Evolutionary conservation across 306 rosid species (phyloP), one percentile per base, ranked within the genome.

Genomic region (Cucurbita moschata): DNA sequence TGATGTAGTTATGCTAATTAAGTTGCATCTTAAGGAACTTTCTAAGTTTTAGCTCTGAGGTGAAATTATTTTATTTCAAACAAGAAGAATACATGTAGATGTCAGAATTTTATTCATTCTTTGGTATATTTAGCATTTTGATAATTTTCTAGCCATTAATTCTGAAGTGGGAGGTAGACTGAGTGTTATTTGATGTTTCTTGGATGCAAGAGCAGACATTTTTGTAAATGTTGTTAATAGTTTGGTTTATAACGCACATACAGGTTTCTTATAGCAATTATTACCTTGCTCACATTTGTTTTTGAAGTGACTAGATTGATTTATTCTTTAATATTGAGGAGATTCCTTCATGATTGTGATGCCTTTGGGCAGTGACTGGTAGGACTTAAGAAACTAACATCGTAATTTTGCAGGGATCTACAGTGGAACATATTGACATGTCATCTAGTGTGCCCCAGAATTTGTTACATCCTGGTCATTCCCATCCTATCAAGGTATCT

Each of bases 401-500:
- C 58, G 13, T 71, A 55, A 74, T 23, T 72, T 82, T 82, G 72
- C 86, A 93, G 98, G 96, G 90, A 37, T 70, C 77, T 71, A 67
- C 77, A 73, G 79, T 75, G 78, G 94, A 86, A 63, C 83, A 89
- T 63, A 75, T 81, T 73, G 74, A 83, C 70, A 83, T 69, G 87
- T 75, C 84, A 73, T 87, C 86, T 75, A 82, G 79, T 78, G 86
- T 84, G 81, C 83, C 88, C 50, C 89, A 86, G 85, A 78, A 87
- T 76, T 81, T 88, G 75, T 10, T 81, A 53, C 59, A 87, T 83
- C 85, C 82, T 69, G 44, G 81, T 85, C 86, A 87, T 81, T 74
- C 90, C 80, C 76, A 73, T 75, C 86, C 96, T 82, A 85, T 82
- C 85, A 93, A 93, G 98, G 98, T 93, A 90, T 93, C 96, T 87